phyloP scores from a whole-genome alignment of 148 eudicot species.

The Cornus suecica region DNA sequence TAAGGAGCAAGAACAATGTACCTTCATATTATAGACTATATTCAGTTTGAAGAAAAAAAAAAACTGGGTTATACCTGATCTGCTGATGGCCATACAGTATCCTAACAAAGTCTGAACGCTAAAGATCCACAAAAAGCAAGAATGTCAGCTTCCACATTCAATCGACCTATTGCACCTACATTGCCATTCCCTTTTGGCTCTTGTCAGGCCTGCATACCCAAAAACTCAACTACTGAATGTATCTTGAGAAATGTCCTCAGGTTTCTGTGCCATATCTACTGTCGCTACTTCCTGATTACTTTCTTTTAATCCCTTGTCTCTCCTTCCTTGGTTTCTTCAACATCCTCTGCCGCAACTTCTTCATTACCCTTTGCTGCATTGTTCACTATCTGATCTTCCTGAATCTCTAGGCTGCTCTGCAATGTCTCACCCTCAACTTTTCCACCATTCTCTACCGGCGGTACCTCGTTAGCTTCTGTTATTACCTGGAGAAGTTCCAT shows the following conservation, averaged over 20 bases:
- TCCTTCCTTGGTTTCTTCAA: neutral
- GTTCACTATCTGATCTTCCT: constrained; percentile 2
- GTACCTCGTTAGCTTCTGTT: constrained; percentile 12
- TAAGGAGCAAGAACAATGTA: constrained; percentile 15
- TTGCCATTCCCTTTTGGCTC: neutral
- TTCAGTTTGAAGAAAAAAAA: constrained; percentile 15
- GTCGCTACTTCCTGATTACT: constrained; percentile 10
- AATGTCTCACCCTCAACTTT: neutral
- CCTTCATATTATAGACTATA: neutral
- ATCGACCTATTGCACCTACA: constrained; percentile 9
- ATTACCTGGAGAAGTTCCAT: constrained; percentile 40
- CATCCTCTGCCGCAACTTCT: neutral
- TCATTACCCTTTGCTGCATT: neutral
- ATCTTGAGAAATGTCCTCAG: neutral
- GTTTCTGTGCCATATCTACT: neutral
- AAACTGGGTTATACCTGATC: constrained; percentile 10
- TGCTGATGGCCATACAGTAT: neutral
- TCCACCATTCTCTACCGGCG: constrained; percentile 4
- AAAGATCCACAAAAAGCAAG: constrained; percentile 12
- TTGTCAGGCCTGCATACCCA: constrained; percentile 4
- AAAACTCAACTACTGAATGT: neutral
- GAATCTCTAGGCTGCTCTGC: neutral
- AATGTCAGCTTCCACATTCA: neutral
- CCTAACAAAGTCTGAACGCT: neutral
- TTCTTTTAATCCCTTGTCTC: neutral